Percentiles rank a stretch among this genome's conserved stretches.
phyloP scores from a whole-genome alignment of 2,329 filamentous ascomycete species.

The Trichoderma guizhouense region DNA sequence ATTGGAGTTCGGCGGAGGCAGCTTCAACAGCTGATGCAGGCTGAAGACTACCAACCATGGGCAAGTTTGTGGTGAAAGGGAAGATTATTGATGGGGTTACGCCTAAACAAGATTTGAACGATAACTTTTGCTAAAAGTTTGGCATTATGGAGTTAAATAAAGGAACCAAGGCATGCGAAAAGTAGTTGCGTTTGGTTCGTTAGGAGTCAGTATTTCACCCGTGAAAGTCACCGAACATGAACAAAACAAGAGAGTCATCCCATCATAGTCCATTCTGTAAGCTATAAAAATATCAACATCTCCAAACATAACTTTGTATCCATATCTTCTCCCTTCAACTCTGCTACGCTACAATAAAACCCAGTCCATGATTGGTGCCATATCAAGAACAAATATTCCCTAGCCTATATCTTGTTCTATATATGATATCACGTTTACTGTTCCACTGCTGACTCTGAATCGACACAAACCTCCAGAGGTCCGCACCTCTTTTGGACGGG shows the following conservation, averaged over 20 bases:
- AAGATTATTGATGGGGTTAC: background rate
- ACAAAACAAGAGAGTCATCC: background rate
- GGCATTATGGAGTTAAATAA: background rate
- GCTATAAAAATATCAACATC: background rate
- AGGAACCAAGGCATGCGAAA: background rate
- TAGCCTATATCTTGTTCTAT: background rate
- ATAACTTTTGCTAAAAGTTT: background rate
- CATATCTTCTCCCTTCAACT: background rate
- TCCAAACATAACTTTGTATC: background rate
- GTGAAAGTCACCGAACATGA: background rate
- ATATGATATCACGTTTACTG: background rate
- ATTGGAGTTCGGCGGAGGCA: conserved; percentile 1
- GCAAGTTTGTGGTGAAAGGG: background rate
- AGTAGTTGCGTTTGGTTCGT: background rate
- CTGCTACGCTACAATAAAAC: background rate
- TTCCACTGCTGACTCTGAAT: background rate
- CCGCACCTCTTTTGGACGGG: background rate
- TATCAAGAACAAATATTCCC: background rate
- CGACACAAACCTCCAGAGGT: background rate
- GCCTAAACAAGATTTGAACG: background rate
- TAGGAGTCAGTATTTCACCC: background rate
- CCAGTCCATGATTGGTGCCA: background rate
- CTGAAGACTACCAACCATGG: background rate
- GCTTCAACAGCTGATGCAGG: conserved; percentile 3
- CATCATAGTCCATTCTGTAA: background rate